Conservation (phyloP, 257 asterid species). For the Galeopsis tetrahit region DNA sequence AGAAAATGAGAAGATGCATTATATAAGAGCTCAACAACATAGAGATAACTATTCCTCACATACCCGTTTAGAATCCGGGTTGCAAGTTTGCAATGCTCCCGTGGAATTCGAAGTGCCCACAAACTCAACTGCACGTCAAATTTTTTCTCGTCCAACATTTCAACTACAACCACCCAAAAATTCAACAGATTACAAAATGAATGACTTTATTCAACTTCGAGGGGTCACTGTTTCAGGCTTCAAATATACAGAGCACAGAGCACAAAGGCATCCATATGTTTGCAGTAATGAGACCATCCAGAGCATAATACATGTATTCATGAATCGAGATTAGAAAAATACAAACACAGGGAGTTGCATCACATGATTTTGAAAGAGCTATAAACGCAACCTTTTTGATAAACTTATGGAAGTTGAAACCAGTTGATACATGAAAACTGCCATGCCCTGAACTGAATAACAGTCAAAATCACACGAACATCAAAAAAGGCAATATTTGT, state of each 20-base stretch:
- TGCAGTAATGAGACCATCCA: too few relatives aligned
- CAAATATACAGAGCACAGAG: too few relatives aligned
- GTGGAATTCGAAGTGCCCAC: slow-evolving; percentile 79
- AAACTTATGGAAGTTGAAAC: neutral
- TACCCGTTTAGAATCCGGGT: slow-evolving; percentile 81
- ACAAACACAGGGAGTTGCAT: neutral
- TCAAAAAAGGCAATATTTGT: too few relatives aligned
- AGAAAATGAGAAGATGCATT: neutral
- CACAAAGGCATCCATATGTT: too few relatives aligned
- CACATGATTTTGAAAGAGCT: neutral
- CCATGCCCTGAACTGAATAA: neutral
- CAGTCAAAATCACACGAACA: too few relatives aligned
- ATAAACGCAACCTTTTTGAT: neutral
- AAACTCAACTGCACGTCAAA: slow-evolving; percentile 66
- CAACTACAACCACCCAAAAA: slow-evolving; percentile 20
- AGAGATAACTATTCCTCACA: neutral
- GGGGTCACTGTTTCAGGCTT: too few relatives aligned
- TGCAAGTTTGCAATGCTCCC: slow-evolving; percentile 81
- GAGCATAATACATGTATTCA: too few relatives aligned
- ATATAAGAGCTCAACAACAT: neutral
- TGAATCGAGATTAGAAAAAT: too few relatives aligned
- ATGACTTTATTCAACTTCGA: too few relatives aligned
- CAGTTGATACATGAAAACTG: neutral
- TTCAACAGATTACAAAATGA: too few relatives aligned
- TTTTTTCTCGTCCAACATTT: slow-evolving; percentile 60